These are phyloP conservation scores for Sarocladium brachiariae DNA, from an alignment of 2,329 filamentous ascomycete species.

Conservation along the genomic window DNA sequence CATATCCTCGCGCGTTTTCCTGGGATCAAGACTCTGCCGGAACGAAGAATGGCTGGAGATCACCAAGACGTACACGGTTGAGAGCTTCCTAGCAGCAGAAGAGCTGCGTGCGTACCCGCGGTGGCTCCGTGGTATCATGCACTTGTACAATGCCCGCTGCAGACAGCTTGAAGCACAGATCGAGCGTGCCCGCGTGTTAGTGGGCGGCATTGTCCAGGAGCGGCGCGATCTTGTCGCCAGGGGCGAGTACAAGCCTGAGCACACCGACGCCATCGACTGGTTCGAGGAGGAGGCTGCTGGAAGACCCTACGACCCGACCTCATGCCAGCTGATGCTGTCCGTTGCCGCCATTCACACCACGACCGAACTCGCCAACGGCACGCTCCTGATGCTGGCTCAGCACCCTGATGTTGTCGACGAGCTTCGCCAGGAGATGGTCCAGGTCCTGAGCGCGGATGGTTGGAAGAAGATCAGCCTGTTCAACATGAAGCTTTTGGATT, in stretches of 20 bases:
- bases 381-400: constrained; percentile 28
- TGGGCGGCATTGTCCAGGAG: constrained; percentile 34
- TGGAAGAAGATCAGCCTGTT: constrained; percentile 39
- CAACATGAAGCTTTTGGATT: constrained; percentile 40
- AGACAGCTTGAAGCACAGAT: constrained; percentile 21
- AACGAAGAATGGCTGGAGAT: constrained; percentile 38
- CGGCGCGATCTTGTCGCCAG: constrained; percentile 28
- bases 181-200: constrained; percentile 4
- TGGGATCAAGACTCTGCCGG: constrained; percentile 31
- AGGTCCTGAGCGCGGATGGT: constrained; percentile 12
- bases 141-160: constrained; percentile 33
- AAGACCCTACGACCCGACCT: constrained; percentile 11
- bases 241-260: constrained; percentile 25
- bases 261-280: constrained; percentile 47
- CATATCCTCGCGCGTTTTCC: constrained; percentile 28
- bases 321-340: constrained; percentile 19
- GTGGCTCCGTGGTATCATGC: constrained; percentile 37
- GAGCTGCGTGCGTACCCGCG: constrained; percentile 34
- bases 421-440: constrained; percentile 33
- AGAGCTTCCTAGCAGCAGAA: constrained; percentile 23
- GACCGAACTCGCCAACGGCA: constrained; percentile 19
- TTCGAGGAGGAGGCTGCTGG: constrained; percentile 36
- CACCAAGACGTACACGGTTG: constrained; percentile 38
- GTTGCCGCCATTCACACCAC: constrained; percentile 50
- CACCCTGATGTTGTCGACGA: constrained; percentile 27